These are phyloP conservation scores for Chlamydomonas sp. DNA, from an alignment of 139 green algal species.

Conservation along the genomic window DNA sequence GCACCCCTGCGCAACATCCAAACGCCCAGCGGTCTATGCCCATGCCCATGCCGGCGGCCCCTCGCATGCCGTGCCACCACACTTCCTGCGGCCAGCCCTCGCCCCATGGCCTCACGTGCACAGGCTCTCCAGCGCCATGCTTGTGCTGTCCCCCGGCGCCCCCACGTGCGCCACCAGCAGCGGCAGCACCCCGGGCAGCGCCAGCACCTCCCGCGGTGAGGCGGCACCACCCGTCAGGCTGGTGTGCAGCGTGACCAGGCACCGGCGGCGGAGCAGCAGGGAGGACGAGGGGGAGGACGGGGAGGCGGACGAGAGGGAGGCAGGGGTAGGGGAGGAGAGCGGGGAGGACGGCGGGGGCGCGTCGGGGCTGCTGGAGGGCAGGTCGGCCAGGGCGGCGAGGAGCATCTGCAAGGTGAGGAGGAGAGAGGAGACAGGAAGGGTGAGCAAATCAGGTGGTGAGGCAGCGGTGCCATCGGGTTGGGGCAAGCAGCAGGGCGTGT, in stretches of 20 bases:
- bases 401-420: neutral
- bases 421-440: neutral
- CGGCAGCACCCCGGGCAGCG: conserved; percentile 17
- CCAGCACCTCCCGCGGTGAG: neutral
- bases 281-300: conserved; percentile 3
- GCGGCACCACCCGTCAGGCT: neutral
- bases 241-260: conserved; percentile 11
- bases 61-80: neutral
- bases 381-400: neutral
- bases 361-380: neutral
- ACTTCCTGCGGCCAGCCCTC: neutral
- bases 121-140: conserved; percentile 29
- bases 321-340: neutral
- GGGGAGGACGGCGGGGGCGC: neutral
- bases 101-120: conserved; percentile 4
- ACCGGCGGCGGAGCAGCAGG: neutral
- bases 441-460: neutral
- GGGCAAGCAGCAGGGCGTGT: too few relatives aligned
- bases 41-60: neutral
- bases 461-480: too few relatives aligned
- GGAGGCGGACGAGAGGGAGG: neutral
- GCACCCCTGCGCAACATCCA: neutral
- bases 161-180: neutral
- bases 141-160: neutral
- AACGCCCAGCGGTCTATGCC: neutral